A percentile compares a stretch with the other conserved stretches of the same genome.
Evolutionary conservation across 148 eudicot genomes (phyloP).

Genomic region (Pharnaceum exiguum): DNA sequence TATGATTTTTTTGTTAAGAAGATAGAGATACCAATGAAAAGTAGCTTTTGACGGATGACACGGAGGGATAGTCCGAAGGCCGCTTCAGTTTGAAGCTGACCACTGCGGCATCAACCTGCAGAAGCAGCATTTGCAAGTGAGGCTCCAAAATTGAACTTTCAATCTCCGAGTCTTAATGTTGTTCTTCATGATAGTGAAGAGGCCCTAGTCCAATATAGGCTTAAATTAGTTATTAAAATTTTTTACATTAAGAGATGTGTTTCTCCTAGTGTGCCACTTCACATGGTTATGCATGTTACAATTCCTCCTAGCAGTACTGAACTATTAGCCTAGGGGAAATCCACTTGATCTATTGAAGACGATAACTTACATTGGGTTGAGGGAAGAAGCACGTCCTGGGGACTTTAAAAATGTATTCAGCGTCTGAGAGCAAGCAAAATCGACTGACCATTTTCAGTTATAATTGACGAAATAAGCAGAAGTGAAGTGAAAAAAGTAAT

Average conservation of each 20-base stretch:
- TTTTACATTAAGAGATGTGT: too few relatives aligned
- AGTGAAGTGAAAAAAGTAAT: too few relatives aligned
- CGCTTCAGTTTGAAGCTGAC: constrained; percentile 72
- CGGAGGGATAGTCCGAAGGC: constrained; percentile 61
- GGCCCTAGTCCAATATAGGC: too few relatives aligned
- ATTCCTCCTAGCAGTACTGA: too few relatives aligned
- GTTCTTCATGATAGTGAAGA: too few relatives aligned
- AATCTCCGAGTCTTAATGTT: not conserved
- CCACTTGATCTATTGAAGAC: not conserved
- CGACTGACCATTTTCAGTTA: too few relatives aligned
- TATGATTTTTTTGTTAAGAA: not conserved
- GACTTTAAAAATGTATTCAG: constrained; percentile 77
- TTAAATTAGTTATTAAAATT: too few relatives aligned
- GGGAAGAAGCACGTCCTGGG: constrained; percentile 84
- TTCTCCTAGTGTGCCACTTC: too few relatives aligned
- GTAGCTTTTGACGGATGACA: constrained; percentile 78
- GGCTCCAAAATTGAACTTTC: not conserved
- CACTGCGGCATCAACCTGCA: constrained; percentile 93
- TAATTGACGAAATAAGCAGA: too few relatives aligned
- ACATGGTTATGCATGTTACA: too few relatives aligned
- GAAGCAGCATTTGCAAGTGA: not conserved
- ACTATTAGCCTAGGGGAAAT: too few relatives aligned
- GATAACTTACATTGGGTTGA: constrained; percentile 77
- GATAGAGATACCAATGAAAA: constrained; percentile 62
- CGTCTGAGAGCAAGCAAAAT: constrained; percentile 44